Conservation (phyloP, 768 basidiomycete species). For the Lactarius psammicola region DNA sequence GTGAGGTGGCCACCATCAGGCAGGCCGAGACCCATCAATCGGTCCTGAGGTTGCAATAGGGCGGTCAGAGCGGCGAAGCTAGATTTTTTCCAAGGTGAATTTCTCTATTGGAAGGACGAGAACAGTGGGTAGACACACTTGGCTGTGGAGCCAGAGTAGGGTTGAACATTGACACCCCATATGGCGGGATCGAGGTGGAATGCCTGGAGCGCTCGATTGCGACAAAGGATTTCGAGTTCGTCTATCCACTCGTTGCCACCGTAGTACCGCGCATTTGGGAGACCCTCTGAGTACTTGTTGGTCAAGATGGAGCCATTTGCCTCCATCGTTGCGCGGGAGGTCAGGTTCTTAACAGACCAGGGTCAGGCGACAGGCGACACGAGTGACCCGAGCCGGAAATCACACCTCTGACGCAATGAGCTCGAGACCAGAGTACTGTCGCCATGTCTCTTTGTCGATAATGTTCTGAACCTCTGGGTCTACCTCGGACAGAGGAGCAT, state of each 20-base stretch:
- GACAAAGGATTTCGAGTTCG: constrained; percentile 91
- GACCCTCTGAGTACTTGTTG: constrained; percentile 99
- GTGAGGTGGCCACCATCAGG: constrained; percentile 97
- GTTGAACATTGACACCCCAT: constrained; percentile 99
- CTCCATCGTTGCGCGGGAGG: constrained; percentile 93
- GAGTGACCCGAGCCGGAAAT: neutral
- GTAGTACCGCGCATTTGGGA: constrained; percentile 95
- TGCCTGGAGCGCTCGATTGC: constrained; percentile 91
- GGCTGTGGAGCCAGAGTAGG: constrained; percentile 93
- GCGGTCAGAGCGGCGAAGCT: constrained; percentile 98
- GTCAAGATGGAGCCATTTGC: constrained; percentile 98
- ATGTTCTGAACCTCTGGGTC: constrained; percentile 97
- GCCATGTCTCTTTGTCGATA: constrained; percentile 99
- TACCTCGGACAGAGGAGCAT: constrained; percentile 81
- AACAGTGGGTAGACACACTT: constrained; percentile 54
- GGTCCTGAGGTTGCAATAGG: constrained; percentile 93
- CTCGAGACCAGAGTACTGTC: constrained; percentile 96
- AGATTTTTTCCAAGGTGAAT: constrained; percentile 18
- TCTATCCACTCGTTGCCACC: constrained; percentile 98
- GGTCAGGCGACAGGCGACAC: neutral
- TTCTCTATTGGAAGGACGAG: neutral
- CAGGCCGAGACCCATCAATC: constrained; percentile 97
- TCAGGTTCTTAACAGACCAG: constrained; percentile 70
- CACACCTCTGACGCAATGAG: constrained; percentile 97
- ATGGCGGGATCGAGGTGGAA: constrained; percentile 90